Percentiles rank a stretch among this genome's conserved stretches.
Conservation (phyloP, 2,329 filamentous ascomycete species). For the Ceratocystis papillata region DNA sequence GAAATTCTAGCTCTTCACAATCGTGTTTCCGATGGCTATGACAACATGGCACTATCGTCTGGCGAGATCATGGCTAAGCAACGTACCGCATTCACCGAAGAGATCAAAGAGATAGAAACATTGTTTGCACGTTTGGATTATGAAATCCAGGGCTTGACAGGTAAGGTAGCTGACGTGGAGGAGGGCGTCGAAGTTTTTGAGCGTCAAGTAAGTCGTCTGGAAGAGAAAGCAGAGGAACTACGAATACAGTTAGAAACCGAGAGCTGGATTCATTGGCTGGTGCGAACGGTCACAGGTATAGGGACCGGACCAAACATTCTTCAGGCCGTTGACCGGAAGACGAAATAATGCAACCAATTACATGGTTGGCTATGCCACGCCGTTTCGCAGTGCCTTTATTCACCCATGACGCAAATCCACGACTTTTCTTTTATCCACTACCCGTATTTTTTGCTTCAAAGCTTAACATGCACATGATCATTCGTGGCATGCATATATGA, state of each 20-base stretch:
- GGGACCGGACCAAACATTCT: conserved; percentile 50
- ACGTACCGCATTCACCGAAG: conserved; percentile 56
- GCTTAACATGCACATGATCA: background rate
- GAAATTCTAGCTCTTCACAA: conserved; percentile 58
- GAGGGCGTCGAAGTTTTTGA: conserved; percentile 72
- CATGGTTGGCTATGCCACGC: background rate
- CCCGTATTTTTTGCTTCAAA: background rate
- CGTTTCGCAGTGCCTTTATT: background rate
- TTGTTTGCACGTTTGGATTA: conserved; percentile 82
- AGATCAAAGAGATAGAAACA: conserved; percentile 66
- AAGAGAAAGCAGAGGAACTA: conserved; percentile 51
- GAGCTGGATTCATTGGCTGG: conserved; percentile 54
- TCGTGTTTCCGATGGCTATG: conserved; percentile 58
- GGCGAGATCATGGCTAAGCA: conserved; percentile 61
- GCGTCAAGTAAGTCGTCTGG: conserved; percentile 61
- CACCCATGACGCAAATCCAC: too few relatives aligned
- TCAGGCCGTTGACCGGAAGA: conserved; percentile 26
- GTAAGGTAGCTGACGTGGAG: conserved; percentile 78
- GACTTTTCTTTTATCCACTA: too few relatives aligned
- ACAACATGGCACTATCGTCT: conserved; percentile 54
- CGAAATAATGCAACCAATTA: conserved; percentile 4
- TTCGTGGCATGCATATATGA: conserved; percentile 1
- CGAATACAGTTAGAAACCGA: conserved; percentile 53
- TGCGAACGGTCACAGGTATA: conserved; percentile 50
- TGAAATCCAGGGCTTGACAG: conserved; percentile 69